Evolutionary conservation across 2,329 filamentous ascomycete species (phyloP).

Genomic region (Alternaria sp.): DNA sequence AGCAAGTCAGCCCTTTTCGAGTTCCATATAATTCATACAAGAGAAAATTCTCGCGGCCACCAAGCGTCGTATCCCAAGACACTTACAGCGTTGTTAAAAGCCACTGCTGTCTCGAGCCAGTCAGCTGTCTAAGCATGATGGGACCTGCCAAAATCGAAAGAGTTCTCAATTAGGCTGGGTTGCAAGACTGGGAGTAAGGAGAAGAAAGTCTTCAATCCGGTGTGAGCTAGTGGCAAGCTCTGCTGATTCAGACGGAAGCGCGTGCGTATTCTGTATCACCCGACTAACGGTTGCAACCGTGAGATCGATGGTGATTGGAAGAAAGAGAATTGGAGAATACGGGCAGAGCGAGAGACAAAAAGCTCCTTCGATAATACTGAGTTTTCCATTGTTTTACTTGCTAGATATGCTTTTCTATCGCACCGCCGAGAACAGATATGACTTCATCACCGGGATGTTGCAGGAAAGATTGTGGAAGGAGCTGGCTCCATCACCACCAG

Average conservation of each 20-base stretch:
- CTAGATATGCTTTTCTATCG: neutral
- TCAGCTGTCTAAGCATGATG: neutral
- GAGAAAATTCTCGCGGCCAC: neutral
- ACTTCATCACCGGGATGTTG: slow-evolving; percentile 10
- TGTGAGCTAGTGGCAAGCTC: neutral
- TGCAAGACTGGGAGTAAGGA: neutral
- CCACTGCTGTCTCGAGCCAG: neutral
- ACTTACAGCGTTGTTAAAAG: neutral
- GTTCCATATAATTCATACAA: neutral
- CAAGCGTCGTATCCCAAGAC: neutral
- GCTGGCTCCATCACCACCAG: slow-evolving; percentile 10
- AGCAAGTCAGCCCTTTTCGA: neutral
- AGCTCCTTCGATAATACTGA: neutral
- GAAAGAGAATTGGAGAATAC: neutral
- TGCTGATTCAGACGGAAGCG: slow-evolving; percentile 5
- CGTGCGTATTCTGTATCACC: slow-evolving; percentile 8
- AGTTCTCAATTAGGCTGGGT: neutral
- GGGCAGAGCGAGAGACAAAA: neutral
- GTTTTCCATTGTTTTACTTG: slow-evolving; percentile 11
- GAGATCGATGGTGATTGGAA: neutral
- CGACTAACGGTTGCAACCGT: slow-evolving; percentile 6
- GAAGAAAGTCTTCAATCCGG: neutral
- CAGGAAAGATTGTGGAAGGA: neutral
- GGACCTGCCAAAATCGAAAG: neutral
- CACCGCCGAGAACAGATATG: neutral